These are phyloP conservation scores for Nannochloris sp. DNA, from an alignment of 139 green algal genomes.

Conservation along the genomic window DNA sequence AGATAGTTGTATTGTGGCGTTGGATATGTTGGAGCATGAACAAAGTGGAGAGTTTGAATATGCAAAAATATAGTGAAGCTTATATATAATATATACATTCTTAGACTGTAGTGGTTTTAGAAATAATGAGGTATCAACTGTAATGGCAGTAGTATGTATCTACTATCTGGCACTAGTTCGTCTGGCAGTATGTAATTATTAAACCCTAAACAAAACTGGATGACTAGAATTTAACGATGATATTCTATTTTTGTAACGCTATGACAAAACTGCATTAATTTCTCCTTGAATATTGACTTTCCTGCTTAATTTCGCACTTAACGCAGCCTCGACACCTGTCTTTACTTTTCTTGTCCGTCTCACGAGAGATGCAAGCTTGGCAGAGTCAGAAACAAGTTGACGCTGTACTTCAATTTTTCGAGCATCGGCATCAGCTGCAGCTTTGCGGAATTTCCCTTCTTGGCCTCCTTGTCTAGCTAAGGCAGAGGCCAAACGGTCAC, in stretches of 20 bases:
- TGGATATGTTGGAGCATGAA: constrained; percentile 92
- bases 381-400: constrained; percentile 24
- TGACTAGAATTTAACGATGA: too few species aligned
- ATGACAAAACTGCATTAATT: constrained; percentile 7
- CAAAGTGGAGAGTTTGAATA: constrained; percentile 77
- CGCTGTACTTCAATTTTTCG: constrained; percentile 17
- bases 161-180: too few species aligned
- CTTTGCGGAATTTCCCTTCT: constrained; percentile 19
- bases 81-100: not conserved
- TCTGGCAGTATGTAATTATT: too few species aligned
- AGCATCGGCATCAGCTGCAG: constrained; percentile 3
- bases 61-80: constrained; percentile 27
- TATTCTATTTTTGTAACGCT: too few species aligned
- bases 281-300: constrained; percentile 29
- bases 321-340: constrained; percentile 1
- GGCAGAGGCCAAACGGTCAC: constrained; percentile 7
- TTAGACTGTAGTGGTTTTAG: not conserved
- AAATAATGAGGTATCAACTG: too few species aligned
- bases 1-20: constrained; percentile 88
- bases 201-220: too few species aligned
- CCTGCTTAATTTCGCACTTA: constrained; percentile 18
- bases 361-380: constrained; percentile 12
- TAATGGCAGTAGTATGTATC: too few species aligned
- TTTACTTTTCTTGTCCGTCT: constrained; percentile 11
- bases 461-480: constrained; percentile 8